These are phyloP conservation scores for Oryza glumipatula DNA, from an alignment of 176 grass and related monocot species.

Conservation along the genomic window DNA sequence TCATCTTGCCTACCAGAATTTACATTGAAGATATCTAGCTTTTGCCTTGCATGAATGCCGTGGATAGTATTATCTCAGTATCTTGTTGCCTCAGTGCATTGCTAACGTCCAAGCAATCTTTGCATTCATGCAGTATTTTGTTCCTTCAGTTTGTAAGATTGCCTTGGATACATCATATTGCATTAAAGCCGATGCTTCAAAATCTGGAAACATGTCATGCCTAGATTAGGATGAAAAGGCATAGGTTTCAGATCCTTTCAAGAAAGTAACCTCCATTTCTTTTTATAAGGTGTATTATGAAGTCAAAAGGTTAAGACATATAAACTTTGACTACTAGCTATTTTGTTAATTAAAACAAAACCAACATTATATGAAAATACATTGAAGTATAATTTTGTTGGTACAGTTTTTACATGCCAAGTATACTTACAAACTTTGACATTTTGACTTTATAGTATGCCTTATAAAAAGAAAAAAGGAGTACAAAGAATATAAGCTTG, in stretches of 20 bases:
- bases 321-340: no score
- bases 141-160: background rate
- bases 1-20: background rate
- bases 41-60: background rate
- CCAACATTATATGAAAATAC: no score
- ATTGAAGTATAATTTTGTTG: no score
- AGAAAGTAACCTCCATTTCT: no score
- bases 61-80: background rate
- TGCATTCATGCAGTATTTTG: background rate
- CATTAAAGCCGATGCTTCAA: background rate
- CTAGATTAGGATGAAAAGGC: background rate
- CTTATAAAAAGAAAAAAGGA: no score
- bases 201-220: conserved; percentile 5
- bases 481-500: background rate
- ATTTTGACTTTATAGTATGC: no score
- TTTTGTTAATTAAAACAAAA: no score
- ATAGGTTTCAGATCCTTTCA: background rate
- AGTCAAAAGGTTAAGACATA: no score
- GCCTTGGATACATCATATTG: background rate
- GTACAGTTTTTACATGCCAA: no score
- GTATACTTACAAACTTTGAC: no score
- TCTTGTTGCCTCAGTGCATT: no score
- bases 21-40: background rate
- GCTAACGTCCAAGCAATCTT: background rate
- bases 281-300: no score